Base-by-base conservation (phyloP, 495 filamentous ascomycete genomes). In the Xylaria curta region DNA sequence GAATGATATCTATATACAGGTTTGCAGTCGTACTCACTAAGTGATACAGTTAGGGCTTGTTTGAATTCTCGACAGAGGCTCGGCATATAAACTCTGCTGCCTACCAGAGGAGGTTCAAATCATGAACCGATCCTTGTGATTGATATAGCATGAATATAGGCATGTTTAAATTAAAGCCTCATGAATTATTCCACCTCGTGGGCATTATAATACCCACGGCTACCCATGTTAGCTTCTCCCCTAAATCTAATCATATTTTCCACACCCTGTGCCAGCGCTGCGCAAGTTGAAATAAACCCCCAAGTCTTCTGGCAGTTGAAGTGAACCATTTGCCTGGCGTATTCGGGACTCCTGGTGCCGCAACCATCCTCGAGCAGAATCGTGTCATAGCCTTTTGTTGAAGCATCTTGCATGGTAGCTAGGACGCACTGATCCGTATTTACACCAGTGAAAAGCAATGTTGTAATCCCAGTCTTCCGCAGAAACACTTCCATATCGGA, bases 401-500 rank as follows among this genome's bases (percentile, higher is more conserved):
- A 78, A 1, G 79, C 78, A 54, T 81, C 79, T 8, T 76, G 62
- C 44, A 79, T 61, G 28, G 73, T 81, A 8, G 76, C 74, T 64
- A 70, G 75, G 59, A 78, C 76, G 44, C 76, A 78, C 69, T 78
- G 76, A 71, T 78, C 76, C 0, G 54, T 66, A 59, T 78, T 78
- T 15, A 73, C 49, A 0, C 75, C 77, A 7, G 73, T 71, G 38
- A 78, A 78, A 47, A 77, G 77, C 28, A 80, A 62, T 13, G 78
- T 79, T 46, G 60, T 78, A 60, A 80, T 78, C 70, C 74, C 75
- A 53, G 76, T 73, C 73, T 78, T 75, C 72, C 74, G 67, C 67
- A 81, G 64, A 53, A 66, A 78, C 9, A 76, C 49, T 7, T 76
- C 78, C 4, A 78, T 70, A 13, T 76, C 78, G 2, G 38, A 44